Evolutionary conservation across 2,329 filamentous ascomycete genomes (phyloP).

Genomic region (Catunica adiposa): DNA sequence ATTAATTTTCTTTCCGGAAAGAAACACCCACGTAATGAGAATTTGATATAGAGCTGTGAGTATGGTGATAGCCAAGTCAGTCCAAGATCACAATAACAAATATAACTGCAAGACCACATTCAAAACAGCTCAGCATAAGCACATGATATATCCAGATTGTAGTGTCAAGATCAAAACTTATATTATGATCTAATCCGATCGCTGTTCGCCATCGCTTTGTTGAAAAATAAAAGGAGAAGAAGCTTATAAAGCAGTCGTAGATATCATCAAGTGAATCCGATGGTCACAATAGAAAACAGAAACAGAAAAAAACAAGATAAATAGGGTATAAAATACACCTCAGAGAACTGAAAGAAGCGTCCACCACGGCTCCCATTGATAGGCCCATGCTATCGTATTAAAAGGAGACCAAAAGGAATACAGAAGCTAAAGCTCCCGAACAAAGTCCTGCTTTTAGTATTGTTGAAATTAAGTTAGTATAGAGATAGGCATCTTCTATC

Average conservation of each 20-base stretch:
- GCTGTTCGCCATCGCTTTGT: conserved; percentile 5
- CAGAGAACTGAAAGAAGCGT: not conserved
- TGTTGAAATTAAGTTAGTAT: conserved; percentile 1
- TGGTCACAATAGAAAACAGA: not conserved
- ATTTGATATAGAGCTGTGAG: too few relatives aligned
- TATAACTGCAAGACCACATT: too few relatives aligned
- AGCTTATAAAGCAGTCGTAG: not conserved
- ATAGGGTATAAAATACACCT: not conserved
- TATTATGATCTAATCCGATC: not conserved
- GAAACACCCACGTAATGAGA: too few relatives aligned
- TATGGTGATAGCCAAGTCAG: too few relatives aligned
- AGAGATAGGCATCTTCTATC: not conserved
- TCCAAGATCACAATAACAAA: too few relatives aligned
- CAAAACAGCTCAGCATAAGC: not conserved
- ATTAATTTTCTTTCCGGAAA: too few relatives aligned
- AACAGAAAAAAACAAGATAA: not conserved
- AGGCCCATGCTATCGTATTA: not conserved
- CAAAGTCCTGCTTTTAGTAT: not conserved
- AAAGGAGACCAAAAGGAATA: not conserved
- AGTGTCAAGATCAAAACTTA: not conserved
- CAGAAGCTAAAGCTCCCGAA: not conserved
- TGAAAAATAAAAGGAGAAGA: conserved; percentile 4
- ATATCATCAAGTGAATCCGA: not conserved
- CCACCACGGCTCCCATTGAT: not conserved
- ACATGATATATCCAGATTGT: not conserved